Evolutionary conservation across 2,329 filamentous ascomycete genomes (phyloP).

Genomic region (Tolypocladium amazonense): DNA sequence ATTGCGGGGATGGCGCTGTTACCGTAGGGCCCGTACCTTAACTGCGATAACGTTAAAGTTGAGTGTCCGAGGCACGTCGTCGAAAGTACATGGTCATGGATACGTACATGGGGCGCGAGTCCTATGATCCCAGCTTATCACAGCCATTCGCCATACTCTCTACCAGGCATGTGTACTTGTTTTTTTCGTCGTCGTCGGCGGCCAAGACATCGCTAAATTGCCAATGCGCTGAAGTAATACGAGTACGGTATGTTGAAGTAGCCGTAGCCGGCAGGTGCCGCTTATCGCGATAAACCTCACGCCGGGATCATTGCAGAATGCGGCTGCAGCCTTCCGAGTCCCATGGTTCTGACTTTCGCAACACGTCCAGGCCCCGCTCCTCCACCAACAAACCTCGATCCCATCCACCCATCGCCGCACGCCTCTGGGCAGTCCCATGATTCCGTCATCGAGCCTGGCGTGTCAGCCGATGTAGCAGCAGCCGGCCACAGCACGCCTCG

Average conservation of each 20-base stretch:
- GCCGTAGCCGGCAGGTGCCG: not conserved
- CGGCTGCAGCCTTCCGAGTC: not conserved
- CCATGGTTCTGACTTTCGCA: not conserved
- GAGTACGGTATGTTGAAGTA: not conserved
- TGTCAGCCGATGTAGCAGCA: not conserved
- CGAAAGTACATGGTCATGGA: not conserved
- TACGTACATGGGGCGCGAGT: no score
- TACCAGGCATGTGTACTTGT: no score
- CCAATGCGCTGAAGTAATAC: not conserved
- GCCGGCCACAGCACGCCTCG: not conserved
- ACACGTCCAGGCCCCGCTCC: not conserved
- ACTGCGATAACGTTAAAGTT: not conserved
- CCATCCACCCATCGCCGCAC: not conserved
- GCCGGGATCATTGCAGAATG: not conserved
- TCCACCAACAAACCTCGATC: not conserved
- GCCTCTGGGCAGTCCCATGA: not conserved
- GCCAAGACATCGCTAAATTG: not conserved
- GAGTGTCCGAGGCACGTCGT: not conserved
- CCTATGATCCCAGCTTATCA: no score
- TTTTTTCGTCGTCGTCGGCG: no score
- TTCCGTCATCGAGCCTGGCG: not conserved
- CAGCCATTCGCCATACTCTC: no score
- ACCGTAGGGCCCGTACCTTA: no score
- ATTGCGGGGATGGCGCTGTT: not conserved
- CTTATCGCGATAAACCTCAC: not conserved